Base-by-base conservation (phyloP, 1,284 basidiomycete genomes). In the Rhodotorula glutinis region DNA sequence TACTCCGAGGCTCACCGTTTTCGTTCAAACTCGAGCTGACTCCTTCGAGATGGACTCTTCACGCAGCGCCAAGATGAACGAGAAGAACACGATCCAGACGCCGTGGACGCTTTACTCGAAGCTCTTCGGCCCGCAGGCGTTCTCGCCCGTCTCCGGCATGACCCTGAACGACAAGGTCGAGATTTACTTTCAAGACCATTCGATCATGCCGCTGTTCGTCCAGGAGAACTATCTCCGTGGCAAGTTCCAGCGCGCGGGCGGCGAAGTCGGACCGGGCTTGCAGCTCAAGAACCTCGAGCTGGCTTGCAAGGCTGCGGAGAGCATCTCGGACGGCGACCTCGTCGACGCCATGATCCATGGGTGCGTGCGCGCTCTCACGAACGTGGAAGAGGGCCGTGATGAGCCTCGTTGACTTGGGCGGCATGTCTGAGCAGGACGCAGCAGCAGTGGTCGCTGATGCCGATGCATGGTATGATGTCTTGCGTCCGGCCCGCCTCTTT, bases 371-470 rank as follows among this genome's bases (percentile, higher is more conserved):
- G 1, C 3, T 16, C n/a, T 66, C 43, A 41, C 52, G 13, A 14
- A 44, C 27, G 25, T 46, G 23, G 9, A 38, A 5, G 33, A 5
- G 11, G 33, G 33, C 33, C 11, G 33, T 11, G 33, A 38, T 7
- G 33, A 7, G 33, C 54, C 8, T 4, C 49, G 25, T 14, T 43
- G 14, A 33, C 7, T 3, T 19, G 43, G 57, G 33, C 33, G 33
- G 33, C 11, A 5, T 11, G 5, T 38, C 7, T 38, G 33, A 38
- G 17, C 71, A 92, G 92, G 9, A 84, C 89, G 1, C 91, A 98
- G 78, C 94, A 97, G 77, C 93, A 98, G 75, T 98, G 95, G 95
- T 85, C 87, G 7, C 81, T 98, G 61, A 92, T 98, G 86, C 96
- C 95, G 0, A 79, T 92, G 0, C 96, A 98, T 77, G 92, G 92